Percentiles rank a stretch among this genome's conserved stretches.
Conservation (phyloP, 2,329 filamentous ascomycete genomes). For the Epichloe brachyelytri region DNA sequence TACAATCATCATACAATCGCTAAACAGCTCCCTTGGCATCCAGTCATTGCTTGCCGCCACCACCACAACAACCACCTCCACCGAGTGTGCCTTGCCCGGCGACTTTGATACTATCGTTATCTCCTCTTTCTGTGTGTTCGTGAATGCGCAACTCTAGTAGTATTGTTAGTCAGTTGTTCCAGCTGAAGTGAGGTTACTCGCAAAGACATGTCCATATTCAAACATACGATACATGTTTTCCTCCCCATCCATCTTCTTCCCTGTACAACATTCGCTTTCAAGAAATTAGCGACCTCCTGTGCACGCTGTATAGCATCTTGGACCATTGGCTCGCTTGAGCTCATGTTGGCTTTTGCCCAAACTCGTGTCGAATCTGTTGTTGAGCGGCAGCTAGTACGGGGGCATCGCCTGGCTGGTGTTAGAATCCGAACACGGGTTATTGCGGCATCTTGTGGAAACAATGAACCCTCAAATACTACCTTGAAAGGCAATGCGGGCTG, state of each 20-base stretch:
- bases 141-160: slow-evolving; percentile 71
- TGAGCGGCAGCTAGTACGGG: slow-evolving; percentile 58
- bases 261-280: slow-evolving; percentile 81
- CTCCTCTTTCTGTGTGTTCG: slow-evolving; percentile 76
- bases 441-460: not conserved
- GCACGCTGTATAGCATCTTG: slow-evolving; percentile 62
- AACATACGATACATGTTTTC: slow-evolving; percentile 47
- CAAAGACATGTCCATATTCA: not conserved
- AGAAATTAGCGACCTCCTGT: slow-evolving; percentile 65
- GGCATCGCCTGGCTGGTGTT: slow-evolving; percentile 47
- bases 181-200: not conserved
- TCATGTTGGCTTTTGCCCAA: slow-evolving; percentile 54
- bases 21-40: not conserved
- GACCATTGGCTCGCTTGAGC: slow-evolving; percentile 43
- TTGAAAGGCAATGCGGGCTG: slow-evolving; percentile 70
- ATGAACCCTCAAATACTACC: slow-evolving; percentile 46
- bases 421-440: not conserved
- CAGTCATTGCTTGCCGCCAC: not conserved
- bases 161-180: slow-evolving; percentile 3
- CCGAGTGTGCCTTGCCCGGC: slow-evolving; percentile 26
- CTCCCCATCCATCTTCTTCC: slow-evolving; percentile 35
- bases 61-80: slow-evolving; percentile 20
- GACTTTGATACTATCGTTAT: slow-evolving; percentile 81
- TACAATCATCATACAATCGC: slow-evolving; percentile 10
- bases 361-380: slow-evolving; percentile 57